Evolutionary conservation across 2,329 filamentous ascomycete genomes (phyloP), one percentile per base, ranked within the genome.

Genomic region (Colletotrichum sp.): DNA sequence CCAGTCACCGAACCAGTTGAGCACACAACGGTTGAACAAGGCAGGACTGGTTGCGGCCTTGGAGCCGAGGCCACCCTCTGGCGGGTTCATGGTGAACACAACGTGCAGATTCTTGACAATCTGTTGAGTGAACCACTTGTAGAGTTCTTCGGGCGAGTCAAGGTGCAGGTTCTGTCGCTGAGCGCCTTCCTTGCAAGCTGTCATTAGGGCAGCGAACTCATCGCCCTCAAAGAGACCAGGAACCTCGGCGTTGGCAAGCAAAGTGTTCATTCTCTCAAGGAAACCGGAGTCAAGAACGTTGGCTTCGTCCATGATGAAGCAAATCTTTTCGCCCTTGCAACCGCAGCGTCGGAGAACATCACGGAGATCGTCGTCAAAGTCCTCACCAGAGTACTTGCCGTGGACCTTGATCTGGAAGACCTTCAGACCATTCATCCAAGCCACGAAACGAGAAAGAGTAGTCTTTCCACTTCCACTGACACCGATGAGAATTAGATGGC

Each of bases 351-450:
- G 93, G 54, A 99, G 91, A 11, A 99, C 97, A 81, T 96, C 96
- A 77, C 97, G 92, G 43, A 99, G 87, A 83, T 99, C 97, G 72
- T 99, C 97, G 81, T 99, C 97, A 81, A 99, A 99, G 85, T 99
- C 97, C 82, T 98, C 97, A 3, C 94, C 94, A 18, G 97, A 98
- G 85, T 99, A 99, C 82, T 96, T 98, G 77, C 97, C 97, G 80
- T 99, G 97, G 0, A 99, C 97, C 88, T 99, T 99, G 89, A 99
- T 99, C 86, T 99, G 97, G 89, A 98, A 99, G 54, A 99, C 96
- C 82, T 96, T 98, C 74, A 99, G 89, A 73, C 97, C 97, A 80
- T 99, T 99, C 97, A 99, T 99, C 97, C 97, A 99, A 61, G 97
- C 97, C 74, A 99, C 97, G 77, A 99, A 99, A 71, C 97, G 93